Base-by-base conservation (phyloP, 1,284 basidiomycete genomes). In the Ceraceosorus guamensis region DNA sequence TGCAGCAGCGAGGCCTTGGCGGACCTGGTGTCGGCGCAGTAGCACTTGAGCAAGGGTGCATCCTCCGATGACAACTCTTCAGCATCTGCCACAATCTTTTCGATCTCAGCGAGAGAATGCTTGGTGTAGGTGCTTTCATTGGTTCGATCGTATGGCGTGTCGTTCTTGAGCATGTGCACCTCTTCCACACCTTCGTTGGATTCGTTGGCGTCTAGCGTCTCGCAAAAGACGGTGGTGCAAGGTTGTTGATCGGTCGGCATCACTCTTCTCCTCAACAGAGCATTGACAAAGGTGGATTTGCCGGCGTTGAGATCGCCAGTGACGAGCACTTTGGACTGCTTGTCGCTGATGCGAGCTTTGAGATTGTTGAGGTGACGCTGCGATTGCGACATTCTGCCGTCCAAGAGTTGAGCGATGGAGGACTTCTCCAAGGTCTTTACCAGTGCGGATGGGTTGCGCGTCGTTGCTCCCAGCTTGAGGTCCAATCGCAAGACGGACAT, bases 291-390 rank as follows among this genome's bases (percentile, higher is more conserved):
- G 0, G 95, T 98, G 35, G 91, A 96, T 79, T 99, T 99, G 70
- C 95, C 95, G 34, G 95, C 89, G 76, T 99, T 99, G 59, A 98
- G 82, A 77, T 99, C 95, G 65, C 95, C 95, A n/a, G 95, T 98
- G 60, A 99, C 90, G 61, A 99, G 84, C 47, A 99, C 92, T 75
- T 96, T 91, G 67, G 90, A 93, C 11, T 90, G 89, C 2, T 85
- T 91, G 77, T 97, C 93, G 73, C 88, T 82, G 18, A 98, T 86
- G 48, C 95, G 87, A 56, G 84, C 81, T 50, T 87, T 85, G 60
- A 99, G 85, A 67, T 87, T 88, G 63, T 87, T 83, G 57, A 98
- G 84, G 73, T 98, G 92, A 11, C 82, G 81, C 51, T 89, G 78
- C 6, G 91, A 84, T 30, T 84, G 79, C n/a, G 80, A 79, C 70